Percentiles rank a stretch among this genome's conserved stretches.
These are phyloP conservation scores for Cyberlindnera veronae DNA, from an alignment of 805 yeast genomes.

Conservation along the genomic window DNA sequence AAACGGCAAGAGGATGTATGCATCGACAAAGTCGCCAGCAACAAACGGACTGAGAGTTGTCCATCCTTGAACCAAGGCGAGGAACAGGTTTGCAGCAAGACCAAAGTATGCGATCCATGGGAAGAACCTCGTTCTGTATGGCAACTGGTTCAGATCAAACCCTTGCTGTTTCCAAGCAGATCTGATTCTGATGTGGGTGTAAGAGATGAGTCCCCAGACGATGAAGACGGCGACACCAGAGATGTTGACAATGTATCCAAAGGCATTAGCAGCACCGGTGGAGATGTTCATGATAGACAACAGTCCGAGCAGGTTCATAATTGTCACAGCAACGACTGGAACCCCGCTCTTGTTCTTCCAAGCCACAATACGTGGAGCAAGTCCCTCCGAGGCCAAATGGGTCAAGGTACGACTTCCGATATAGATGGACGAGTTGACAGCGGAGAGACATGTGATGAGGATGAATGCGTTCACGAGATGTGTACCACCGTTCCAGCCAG, in stretches of 20 bases:
- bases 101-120: constrained; percentile 42
- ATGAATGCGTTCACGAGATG: constrained; percentile 71
- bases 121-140: constrained; percentile 61
- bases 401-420: constrained; percentile 67
- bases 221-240: constrained; percentile 74
- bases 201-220: constrained; percentile 64
- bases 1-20: constrained; percentile 60
- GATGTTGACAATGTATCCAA: constrained; percentile 68
- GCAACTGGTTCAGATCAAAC: constrained; percentile 61
- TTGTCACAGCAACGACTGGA: constrained; percentile 56
- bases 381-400: constrained; percentile 57
- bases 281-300: constrained; percentile 58
- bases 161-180: constrained; percentile 58
- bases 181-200: constrained; percentile 68
- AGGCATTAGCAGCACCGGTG: constrained; percentile 53
- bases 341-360: constrained; percentile 57
- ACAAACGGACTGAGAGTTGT: constrained; percentile 46
- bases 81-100: constrained; percentile 34
- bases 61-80: constrained; percentile 50
- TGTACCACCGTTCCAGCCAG: constrained; percentile 64
- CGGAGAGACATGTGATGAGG: constrained; percentile 61
- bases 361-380: constrained; percentile 53
- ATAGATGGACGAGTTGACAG: constrained; percentile 66
- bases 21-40: constrained; percentile 52
- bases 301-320: constrained; percentile 58